phyloP scores from a whole-genome alignment of 2,329 filamentous ascomycete genomes.

The Colletotrichum incanum region DNA sequence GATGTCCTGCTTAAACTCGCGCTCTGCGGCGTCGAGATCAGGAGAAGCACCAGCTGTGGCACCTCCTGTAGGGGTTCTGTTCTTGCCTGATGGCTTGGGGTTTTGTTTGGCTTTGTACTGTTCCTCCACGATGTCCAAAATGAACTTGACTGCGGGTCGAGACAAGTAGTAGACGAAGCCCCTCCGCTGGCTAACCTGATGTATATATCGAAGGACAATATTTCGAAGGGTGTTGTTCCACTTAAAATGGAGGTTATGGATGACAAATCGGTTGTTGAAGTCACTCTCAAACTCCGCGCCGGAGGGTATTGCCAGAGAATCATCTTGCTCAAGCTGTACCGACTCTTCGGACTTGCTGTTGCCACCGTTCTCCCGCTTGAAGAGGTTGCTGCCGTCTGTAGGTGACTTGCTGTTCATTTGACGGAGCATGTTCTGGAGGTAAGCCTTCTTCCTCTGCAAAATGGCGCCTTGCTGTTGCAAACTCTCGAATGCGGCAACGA shows the following conservation, averaged over 20 bases:
- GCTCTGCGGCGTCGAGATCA: slow-evolving; percentile 62
- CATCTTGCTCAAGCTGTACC: slow-evolving; percentile 66
- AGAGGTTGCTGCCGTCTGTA: slow-evolving; percentile 48
- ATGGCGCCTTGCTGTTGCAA: slow-evolving; percentile 70
- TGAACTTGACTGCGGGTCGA: slow-evolving; percentile 95
- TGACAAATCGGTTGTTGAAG: slow-evolving; percentile 98
- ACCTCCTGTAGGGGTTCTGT: slow-evolving; percentile 46
- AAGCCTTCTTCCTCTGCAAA: slow-evolving; percentile 71
- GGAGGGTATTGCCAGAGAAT: slow-evolving; percentile 76
- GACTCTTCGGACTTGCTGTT: slow-evolving; percentile 53
- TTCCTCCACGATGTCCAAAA: slow-evolving; percentile 96
- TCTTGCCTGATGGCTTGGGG: slow-evolving; percentile 47
- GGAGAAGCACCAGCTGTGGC: slow-evolving; percentile 49
- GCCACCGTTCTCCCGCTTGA: slow-evolving; percentile 46
- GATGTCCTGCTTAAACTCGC: slow-evolving; percentile 76
- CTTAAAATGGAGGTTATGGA: slow-evolving; percentile 97
- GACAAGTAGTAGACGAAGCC: slow-evolving; percentile 99
- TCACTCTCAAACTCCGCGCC: slow-evolving; percentile 90
- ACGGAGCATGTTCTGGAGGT: slow-evolving; percentile 71
- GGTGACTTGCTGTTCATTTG: slow-evolving; percentile 61
- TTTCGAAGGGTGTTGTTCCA: slow-evolving; percentile 98
- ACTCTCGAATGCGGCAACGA: slow-evolving; percentile 74
- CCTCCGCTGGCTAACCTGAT: slow-evolving; percentile 95
- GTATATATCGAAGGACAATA: slow-evolving; percentile 96
- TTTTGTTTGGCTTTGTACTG: slow-evolving; percentile 80